Percentiles rank a stretch among this genome's conserved stretches.
phyloP scores from a whole-genome alignment of 2,329 filamentous ascomycete species.

The Juglanconis sp. region DNA sequence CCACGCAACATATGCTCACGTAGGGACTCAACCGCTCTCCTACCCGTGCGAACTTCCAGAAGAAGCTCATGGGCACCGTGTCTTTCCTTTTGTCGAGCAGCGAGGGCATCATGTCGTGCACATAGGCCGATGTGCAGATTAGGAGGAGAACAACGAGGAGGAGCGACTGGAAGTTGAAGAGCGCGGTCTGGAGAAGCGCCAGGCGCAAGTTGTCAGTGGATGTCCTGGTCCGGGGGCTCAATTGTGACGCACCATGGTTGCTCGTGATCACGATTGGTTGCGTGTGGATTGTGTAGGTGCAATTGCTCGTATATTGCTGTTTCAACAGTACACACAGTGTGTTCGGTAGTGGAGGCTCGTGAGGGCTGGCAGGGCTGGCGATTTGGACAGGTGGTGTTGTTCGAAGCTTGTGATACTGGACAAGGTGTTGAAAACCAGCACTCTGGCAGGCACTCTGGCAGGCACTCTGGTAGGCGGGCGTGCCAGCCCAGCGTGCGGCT shows the following conservation, averaged over 20 bases:
- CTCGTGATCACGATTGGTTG: neutral
- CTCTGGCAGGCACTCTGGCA: neutral
- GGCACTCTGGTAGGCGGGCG: neutral
- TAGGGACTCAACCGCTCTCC: slow-evolving; percentile 93
- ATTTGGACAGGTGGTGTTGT: neutral
- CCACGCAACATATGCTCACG: slow-evolving; percentile 85
- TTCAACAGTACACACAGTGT: too few relatives aligned
- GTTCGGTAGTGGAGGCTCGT: neutral
- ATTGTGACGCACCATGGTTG: slow-evolving; percentile 24
- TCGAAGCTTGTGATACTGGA: slow-evolving; percentile 9
- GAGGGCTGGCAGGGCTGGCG: neutral
- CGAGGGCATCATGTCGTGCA: slow-evolving; percentile 83
- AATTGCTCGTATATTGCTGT: neutral
- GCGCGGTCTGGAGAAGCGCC: slow-evolving; percentile 72
- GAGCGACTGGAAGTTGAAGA: slow-evolving; percentile 98
- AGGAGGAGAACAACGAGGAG: slow-evolving; percentile 90
- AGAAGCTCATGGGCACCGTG: slow-evolving; percentile 71
- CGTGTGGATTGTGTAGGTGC: neutral
- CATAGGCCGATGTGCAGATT: slow-evolving; percentile 93
- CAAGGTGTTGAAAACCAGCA: slow-evolving; percentile 14
- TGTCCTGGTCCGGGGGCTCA: neutral
- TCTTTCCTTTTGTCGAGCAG: slow-evolving; percentile 87
- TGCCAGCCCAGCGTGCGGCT: neutral
- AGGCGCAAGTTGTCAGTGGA: slow-evolving; percentile 12
- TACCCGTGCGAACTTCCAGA: slow-evolving; percentile 94